Evolutionary conservation across 202 grass and related monocot genomes (phyloP).

Genomic region (Schoenoplectus triqueter): DNA sequence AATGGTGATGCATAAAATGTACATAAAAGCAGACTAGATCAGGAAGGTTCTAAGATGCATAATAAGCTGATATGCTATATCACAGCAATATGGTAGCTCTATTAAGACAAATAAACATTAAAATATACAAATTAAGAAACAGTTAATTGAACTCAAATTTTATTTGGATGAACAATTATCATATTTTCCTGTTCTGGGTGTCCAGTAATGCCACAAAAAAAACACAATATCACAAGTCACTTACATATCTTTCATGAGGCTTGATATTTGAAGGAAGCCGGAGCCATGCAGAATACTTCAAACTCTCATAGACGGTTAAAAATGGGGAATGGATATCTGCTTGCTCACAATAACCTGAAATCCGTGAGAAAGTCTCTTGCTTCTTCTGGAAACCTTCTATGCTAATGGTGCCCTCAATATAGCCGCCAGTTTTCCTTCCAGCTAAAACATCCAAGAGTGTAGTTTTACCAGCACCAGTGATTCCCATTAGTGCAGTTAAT

Average conservation of each 20-base stretch:
- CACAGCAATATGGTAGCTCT: too few species aligned
- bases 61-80: background rate
- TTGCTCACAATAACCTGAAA: slow-evolving; percentile 75
- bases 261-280: slow-evolving; percentile 56
- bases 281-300: slow-evolving; percentile 62
- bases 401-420: slow-evolving; percentile 52
- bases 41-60: background rate
- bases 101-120: background rate
- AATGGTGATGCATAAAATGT: background rate
- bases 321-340: slow-evolving; percentile 61
- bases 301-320: slow-evolving; percentile 56
- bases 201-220: slow-evolving; percentile 19
- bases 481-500: slow-evolving; percentile 62
- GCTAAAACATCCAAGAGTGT: slow-evolving; percentile 63
- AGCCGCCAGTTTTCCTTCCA: slow-evolving; percentile 66
- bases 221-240: slow-evolving; percentile 13
- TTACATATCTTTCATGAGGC: slow-evolving; percentile 51
- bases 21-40: slow-evolving; percentile 9
- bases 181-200: background rate
- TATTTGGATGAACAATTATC: slow-evolving; percentile 1
- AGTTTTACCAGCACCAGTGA: slow-evolving; percentile 70
- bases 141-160: background rate
- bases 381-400: slow-evolving; percentile 64
- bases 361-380: slow-evolving; percentile 53
- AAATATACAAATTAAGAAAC: slow-evolving; percentile 14